Base-by-base conservation (phyloP, 352 stramenopile species). In the Globisporangium middletonii region DNA sequence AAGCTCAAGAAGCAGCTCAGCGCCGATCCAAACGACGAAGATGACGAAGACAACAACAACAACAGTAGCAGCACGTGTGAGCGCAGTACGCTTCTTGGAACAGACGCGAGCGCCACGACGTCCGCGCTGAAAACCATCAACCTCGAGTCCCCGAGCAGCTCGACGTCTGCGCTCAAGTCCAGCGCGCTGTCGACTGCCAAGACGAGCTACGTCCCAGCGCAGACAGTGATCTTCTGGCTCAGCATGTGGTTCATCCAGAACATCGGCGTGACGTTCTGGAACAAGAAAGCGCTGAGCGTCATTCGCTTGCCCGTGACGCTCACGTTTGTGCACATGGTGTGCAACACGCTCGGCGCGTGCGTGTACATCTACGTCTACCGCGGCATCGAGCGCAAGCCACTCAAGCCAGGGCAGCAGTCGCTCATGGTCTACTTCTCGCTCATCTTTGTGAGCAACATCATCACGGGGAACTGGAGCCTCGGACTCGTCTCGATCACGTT, bases 391-490 rank as follows among this genome's bases (percentile, higher is more conserved):
- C 75, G 83, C 57, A 86, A 91, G 65, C 69, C 59, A 41, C 70
- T 93, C 37, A 79, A 86, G 51, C 45, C 67, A 15, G 71, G 69
- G 0, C 80, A 93, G 56, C 73, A 84, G 60, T 77, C 77, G 64
- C 75, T 89, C 56, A 90, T 93, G 79, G 67, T 91, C n/a, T 90
- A 86, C 59, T 93, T 93, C 73, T 96, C 81, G 19, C 55, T 97
- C 53, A 89, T 98, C 53, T 98, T 98, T 55, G 90, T 94, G 41
- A 89, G 94, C 64, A 98, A 98, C 63, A 98, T 98, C 73, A 92
- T 94, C 67, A 96, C 95, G 50, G 94, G 94, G 62, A 98, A 98
- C 72, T 89, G 89, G 65, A 97, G 88, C 51, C 64, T 97, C 5
- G 73, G 81, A 2, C 77, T 96, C 60, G 92, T 98, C 8, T 97